Evolutionary conservation across 2,329 filamentous ascomycete species (phyloP).

Genomic region (Beauveria sp.): DNA sequence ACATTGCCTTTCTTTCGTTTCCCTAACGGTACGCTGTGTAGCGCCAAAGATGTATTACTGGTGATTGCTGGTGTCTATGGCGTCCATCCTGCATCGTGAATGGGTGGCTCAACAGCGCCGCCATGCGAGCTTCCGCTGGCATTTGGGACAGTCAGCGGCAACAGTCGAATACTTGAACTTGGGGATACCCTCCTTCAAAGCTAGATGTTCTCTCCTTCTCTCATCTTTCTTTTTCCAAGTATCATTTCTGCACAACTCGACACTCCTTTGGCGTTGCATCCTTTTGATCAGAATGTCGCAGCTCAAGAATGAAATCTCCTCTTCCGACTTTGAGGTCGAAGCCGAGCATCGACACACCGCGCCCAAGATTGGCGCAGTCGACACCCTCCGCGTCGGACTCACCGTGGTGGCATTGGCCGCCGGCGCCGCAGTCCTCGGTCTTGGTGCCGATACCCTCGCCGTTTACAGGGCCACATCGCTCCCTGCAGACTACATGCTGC

Average conservation of each 20-base stretch:
- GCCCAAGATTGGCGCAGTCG: constrained; percentile 33
- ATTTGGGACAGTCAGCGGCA: not conserved
- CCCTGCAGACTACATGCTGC: constrained; percentile 38
- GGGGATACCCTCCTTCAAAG: not conserved
- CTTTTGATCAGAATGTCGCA: constrained; percentile 23
- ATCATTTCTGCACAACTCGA: not conserved
- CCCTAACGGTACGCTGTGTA: not conserved
- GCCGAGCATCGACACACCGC: constrained; percentile 28
- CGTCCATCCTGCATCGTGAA: not conserved
- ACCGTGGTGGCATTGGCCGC: constrained; percentile 43
- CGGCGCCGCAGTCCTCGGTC: constrained; percentile 44
- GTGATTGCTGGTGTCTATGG: not conserved
- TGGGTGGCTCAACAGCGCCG: not conserved
- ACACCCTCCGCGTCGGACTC: constrained; percentile 39
- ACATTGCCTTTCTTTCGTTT: not conserved
- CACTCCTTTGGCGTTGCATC: not conserved
- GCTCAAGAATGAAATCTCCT: constrained; percentile 32
- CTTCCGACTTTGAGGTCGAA: constrained; percentile 44
- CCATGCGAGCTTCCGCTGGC: not conserved
- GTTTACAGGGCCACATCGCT: constrained; percentile 49
- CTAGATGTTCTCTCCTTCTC: not conserved
- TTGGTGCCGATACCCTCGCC: constrained; percentile 45
- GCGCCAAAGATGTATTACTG: not conserved
- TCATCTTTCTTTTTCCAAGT: not conserved
- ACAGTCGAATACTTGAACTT: constrained; percentile 4